Evolutionary conservation across 139 green algal genomes (phyloP).

Genomic region (Dunaliella primolecta): DNA sequence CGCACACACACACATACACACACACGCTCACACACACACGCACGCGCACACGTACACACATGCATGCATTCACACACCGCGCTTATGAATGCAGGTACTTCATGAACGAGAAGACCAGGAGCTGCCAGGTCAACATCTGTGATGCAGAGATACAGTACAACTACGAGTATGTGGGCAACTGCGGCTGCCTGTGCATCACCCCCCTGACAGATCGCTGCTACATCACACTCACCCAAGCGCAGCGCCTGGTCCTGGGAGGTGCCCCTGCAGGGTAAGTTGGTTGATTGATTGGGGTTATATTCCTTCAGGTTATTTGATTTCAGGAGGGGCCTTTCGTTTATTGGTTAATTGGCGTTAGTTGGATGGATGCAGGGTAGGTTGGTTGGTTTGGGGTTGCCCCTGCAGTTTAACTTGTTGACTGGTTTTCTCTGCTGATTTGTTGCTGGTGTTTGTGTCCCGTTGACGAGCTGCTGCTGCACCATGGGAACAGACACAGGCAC

Average conservation of each 20-base stretch:
- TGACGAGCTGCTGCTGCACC: too few species aligned
- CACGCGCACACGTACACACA: neutral
- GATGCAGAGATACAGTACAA: constrained; percentile 87
- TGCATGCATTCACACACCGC: too few species aligned
- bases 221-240: constrained; percentile 92
- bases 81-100: constrained; percentile 76
- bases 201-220: constrained; percentile 93
- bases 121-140: constrained; percentile 82
- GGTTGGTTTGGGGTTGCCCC: too few species aligned
- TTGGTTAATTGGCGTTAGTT: too few species aligned
- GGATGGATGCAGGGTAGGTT: too few species aligned
- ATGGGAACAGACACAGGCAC: too few species aligned
- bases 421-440: too few species aligned
- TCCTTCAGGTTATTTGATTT: too few species aligned
- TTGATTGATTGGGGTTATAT: neutral
- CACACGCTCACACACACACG: neutral
- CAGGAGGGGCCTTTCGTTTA: too few species aligned
- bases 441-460: too few species aligned
- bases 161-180: constrained; percentile 94
- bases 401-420: too few species aligned
- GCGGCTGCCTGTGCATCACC: constrained; percentile 92
- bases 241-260: constrained; percentile 82
- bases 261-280: constrained; percentile 74
- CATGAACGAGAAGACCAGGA: constrained; percentile 74
- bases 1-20: neutral